phyloP scores from a whole-genome alignment of 202 grass and related monocot genomes.

The Carex sylvatica region DNA sequence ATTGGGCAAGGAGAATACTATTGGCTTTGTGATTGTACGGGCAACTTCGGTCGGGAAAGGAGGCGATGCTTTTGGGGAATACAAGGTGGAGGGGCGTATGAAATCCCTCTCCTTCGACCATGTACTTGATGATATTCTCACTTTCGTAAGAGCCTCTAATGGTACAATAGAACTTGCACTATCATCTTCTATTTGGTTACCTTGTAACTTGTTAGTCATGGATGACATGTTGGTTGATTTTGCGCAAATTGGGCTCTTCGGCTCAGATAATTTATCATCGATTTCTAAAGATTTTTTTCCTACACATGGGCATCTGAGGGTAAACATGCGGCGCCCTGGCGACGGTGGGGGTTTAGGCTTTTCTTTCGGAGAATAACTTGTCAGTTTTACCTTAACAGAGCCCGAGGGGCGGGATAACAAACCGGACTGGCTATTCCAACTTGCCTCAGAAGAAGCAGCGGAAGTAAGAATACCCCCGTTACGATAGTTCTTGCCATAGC shows the following conservation, averaged over 20 bases:
- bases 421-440: conserved; percentile 41
- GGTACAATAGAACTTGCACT: conserved; percentile 23
- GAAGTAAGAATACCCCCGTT: conserved; percentile 11
- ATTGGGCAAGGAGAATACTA: conserved; percentile 22
- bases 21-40: conserved; percentile 24
- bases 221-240: not conserved
- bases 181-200: conserved; percentile 4
- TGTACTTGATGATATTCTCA: conserved; percentile 19
- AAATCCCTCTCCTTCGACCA: conserved; percentile 22
- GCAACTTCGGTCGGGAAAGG: not conserved
- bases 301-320: conserved; percentile 23
- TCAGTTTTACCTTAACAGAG: not conserved
- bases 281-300: conserved; percentile 15
- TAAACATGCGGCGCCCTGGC: conserved; percentile 25
- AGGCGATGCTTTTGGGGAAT: conserved; percentile 1
- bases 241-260: not conserved
- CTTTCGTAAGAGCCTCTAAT: conserved; percentile 15
- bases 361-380: conserved; percentile 6
- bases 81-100: not conserved
- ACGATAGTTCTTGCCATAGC: not conserved
- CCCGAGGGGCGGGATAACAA: conserved; percentile 7
- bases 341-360: conserved; percentile 21
- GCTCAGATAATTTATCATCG: conserved; percentile 8
- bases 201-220: not conserved
- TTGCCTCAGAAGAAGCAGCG: conserved; percentile 33